Evolutionary conservation across 2,329 filamentous ascomycete species (phyloP).

Genomic region (Nemania abortiva): DNA sequence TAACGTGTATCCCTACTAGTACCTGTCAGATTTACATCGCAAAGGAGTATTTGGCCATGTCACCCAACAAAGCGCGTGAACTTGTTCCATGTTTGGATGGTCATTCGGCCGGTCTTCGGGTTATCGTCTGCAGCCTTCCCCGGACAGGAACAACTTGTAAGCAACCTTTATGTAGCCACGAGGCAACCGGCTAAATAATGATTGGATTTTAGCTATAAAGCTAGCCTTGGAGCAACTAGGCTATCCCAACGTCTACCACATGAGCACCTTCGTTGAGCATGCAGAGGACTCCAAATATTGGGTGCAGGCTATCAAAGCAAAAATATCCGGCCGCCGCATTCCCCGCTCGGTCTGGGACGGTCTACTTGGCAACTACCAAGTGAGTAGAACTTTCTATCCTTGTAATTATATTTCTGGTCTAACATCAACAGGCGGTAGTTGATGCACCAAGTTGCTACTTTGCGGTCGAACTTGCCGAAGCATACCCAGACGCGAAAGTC

Average conservation of each 20-base stretch:
- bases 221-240: constrained; percentile 36
- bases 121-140: constrained; percentile 40
- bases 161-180: background rate
- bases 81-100: background rate
- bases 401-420: background rate
- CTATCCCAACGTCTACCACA: constrained; percentile 36
- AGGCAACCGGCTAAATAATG: background rate
- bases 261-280: constrained; percentile 37
- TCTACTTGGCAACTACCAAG: constrained; percentile 32
- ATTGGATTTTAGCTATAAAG: constrained; percentile 33
- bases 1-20: background rate
- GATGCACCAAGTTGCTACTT: constrained; percentile 39
- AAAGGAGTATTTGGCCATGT: constrained; percentile 10
- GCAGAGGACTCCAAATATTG: constrained; percentile 30
- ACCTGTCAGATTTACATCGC: background rate
- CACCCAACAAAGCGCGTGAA: background rate
- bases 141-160: constrained; percentile 40
- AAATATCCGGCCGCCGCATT: constrained; percentile 21
- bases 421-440: constrained; percentile 29
- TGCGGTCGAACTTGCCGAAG: constrained; percentile 36
- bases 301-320: constrained; percentile 32
- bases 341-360: constrained; percentile 32
- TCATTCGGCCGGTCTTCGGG: constrained; percentile 16
- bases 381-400: background rate
- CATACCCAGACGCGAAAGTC: constrained; percentile 41